Base-by-base conservation (phyloP, 176 grass and related monocot genomes). In the Pontederia paniculata region DNA sequence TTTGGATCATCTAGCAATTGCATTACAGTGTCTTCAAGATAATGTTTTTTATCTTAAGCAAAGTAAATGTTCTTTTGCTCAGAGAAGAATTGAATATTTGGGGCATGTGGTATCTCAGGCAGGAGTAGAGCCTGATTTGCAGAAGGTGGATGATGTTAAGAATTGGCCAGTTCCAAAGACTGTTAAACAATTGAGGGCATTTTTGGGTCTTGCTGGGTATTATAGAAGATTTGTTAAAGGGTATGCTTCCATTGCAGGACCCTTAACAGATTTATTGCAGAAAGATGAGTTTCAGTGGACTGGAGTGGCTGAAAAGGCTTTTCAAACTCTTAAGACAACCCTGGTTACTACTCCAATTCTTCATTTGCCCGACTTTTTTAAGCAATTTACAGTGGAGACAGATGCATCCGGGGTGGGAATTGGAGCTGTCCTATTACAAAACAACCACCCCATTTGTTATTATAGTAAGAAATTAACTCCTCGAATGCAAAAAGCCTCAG, bases 201-300 rank as follows among this genome's bases (percentile, higher is more conserved):
- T 66, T 9, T 10, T 66, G 1, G 62, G 42, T 7, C 42, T 50
- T 16, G 49, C 62, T 8, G 2, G 62, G 6, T 49, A 49, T 49
- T 63, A 63, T 63, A 42, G 59, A 1, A 45, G 17, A 16, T 64
- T 64, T 28, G 8, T 64, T 17, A 25, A 64, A 14, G 25, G 37
- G 0, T 64, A 45, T 64, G 60, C 22, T 12, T 6, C 10, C 0
- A 25, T 64, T 18, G 10, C 21, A 14, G 44, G 44, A 45, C 60
- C 60, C 0, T 46, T 64, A 11, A 64, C 60, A 0, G 23, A 64
- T 12, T 44, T 64, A 12, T 44, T 64, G n/a, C 44, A 64, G 37
- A 64, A 64, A 45, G 17, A 64, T 45, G 5, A 9, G 11, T 64
- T 64, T 44, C 1, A 46, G 4, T 37, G 17, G 60, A 3, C 5